These are phyloP conservation scores for Apiospora pterosperma DNA, from an alignment of 2,329 filamentous ascomycete species.

Conservation along the genomic window DNA sequence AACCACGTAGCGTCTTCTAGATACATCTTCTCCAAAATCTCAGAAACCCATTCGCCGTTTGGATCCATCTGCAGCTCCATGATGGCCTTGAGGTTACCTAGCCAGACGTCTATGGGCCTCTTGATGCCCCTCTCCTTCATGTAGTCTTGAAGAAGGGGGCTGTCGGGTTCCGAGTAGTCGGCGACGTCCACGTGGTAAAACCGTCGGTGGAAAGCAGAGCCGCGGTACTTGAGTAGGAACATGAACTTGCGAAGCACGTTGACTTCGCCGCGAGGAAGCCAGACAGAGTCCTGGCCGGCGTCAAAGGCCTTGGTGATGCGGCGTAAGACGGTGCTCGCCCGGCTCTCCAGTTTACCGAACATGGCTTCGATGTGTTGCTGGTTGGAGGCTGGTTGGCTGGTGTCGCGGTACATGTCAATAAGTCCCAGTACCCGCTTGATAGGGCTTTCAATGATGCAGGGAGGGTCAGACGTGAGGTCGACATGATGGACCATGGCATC, in stretches of 20 bases:
- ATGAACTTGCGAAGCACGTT: slow-evolving; percentile 41
- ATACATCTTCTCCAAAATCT: slow-evolving; percentile 19
- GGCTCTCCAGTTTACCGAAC: slow-evolving; percentile 20
- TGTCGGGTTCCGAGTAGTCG: slow-evolving; percentile 28
- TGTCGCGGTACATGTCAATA: slow-evolving; percentile 24
- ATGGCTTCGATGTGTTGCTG: slow-evolving; percentile 21
- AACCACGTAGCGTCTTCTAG: slow-evolving; percentile 21
- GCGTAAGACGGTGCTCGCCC: slow-evolving; percentile 14
- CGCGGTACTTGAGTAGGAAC: slow-evolving; percentile 43
- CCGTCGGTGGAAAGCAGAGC: slow-evolving; percentile 28
- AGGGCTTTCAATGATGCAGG: slow-evolving; percentile 15
- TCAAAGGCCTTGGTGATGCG: slow-evolving; percentile 16
- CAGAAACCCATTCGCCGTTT: slow-evolving; percentile 13
- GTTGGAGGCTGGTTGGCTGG: slow-evolving; percentile 8
- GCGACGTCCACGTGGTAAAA: slow-evolving; percentile 31
- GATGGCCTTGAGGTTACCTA: slow-evolving; percentile 21
- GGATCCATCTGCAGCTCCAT: slow-evolving; percentile 25
- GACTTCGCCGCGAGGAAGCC: slow-evolving; percentile 17
- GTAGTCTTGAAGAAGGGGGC: slow-evolving; percentile 15
- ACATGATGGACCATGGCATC: slow-evolving; percentile 23
- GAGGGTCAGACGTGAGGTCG: slow-evolving; percentile 12
- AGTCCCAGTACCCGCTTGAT: slow-evolving; percentile 20
- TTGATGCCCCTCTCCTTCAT: slow-evolving; percentile 19
- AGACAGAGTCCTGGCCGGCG: slow-evolving; percentile 5
- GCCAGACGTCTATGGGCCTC: slow-evolving; percentile 26